Evolutionary conservation across 2,329 filamentous ascomycete species (phyloP), one percentile per base, ranked within the genome.

Genomic region (Setomelanomma holmii): DNA sequence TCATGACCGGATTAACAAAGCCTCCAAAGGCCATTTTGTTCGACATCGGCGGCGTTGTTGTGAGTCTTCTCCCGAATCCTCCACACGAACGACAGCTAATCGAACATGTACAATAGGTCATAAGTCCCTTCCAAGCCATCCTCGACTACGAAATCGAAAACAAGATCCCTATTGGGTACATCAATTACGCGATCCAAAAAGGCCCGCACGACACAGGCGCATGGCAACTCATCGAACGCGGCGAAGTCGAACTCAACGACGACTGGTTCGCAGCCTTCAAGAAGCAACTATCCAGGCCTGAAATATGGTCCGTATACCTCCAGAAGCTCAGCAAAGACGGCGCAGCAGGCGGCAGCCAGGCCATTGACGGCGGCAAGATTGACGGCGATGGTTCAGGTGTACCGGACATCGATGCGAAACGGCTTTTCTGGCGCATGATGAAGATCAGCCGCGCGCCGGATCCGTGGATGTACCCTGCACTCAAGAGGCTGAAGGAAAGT

Each of bases 31-130:
- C 72, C n/a, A 65, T 76, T 1, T 81, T 99, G 19, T 98, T 98
- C 74, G 95, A 99, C 76, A 95, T 99, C 63, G 95, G 95, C 34
- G 95, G 95, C 56, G 95, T 99, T 64, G 96, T 91, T 82, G 93
- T 96, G 88, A 82, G 91, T 86, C 30, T 45, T 27, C 17, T 41
- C 16, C 5, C 27, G 27, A 10, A 30, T 14, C 17, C 49, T 20
- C 55, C 66, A 43, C 17, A 2, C 42, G 21, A 21, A 27, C 11
- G 16, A 33, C 23, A 19, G 41, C 51, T 48, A 46, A 55, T 34
- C 36, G 17, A 30, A 22, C 27, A 30, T 21, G 34, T 7, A 17
- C 20, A 11, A 14, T 60, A 96, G 93, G 91, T 97, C 48, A 80
- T 89, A 20, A 97, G 92, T 1, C 95, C 95, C 8, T 93, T 99